Base-by-base conservation (phyloP, 2,329 filamentous ascomycete genomes). In the Fusarium torreyae region DNA sequence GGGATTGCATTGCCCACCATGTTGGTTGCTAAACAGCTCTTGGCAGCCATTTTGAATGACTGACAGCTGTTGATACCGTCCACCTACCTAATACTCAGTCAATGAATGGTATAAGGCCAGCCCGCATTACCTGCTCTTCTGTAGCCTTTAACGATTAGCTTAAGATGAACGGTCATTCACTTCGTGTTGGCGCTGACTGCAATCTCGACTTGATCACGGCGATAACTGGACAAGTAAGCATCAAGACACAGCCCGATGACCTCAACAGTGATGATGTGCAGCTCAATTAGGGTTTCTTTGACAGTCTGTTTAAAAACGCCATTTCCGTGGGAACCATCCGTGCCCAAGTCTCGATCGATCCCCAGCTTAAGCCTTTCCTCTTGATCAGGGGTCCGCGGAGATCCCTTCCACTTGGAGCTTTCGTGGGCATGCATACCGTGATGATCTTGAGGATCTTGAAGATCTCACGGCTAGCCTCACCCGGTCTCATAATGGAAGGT, bases 301-400 rank as follows among this genome's bases (percentile, higher is more conserved):
- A 36, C 49, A 48, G 44, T 44, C 15, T 36, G 13, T 24, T 22
- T 42, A 33, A 62, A 40, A 49, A 39, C 15, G 33, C 58, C 43
- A 39, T n/a, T 34, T 38, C 36, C 50, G 44, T 18, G 49, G 33
- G 31, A 43, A 28, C 48, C 28, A 31, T 31, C 28, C 52, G 36
- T 62, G 24, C 49, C n/a, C 42, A 56, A 34, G 7, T 38, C 33
- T 42, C 52, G 45, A 36, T 38, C 46, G 31, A 42, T 60, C 61
- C 40, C 53, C 6, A 91, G 77, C 9, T 87, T 86, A 15, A 90
- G 79, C 22, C 87, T 83, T 75, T 82, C 49, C 36, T 56, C 66
- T 62, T 63, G 63, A 44, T 62, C 67, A 61, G 71, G 72, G 44
- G 65, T 70, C 61, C 63, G 68, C 38, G 73, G 71, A 28, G 68